Evolutionary conservation across 371 early-diverging fungal species (phyloP).

Genomic region (Syncephalis plumigaleata): DNA sequence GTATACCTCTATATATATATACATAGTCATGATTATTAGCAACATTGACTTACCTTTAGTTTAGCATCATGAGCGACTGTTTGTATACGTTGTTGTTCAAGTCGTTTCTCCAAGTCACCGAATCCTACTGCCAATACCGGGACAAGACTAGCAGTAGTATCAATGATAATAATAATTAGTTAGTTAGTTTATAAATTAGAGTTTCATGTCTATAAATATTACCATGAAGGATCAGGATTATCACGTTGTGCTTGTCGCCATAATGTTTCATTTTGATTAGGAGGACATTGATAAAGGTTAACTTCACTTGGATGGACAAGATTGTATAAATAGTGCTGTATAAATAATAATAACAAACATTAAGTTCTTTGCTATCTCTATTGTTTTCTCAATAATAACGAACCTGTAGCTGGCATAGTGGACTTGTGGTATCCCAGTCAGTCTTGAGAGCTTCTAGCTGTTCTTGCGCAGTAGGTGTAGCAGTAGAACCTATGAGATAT

Average conservation of each 20-base stretch:
- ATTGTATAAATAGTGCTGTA: constrained; percentile 78
- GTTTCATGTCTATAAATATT: constrained; percentile 5
- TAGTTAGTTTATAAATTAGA: too few species aligned
- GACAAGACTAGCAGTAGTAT: constrained; percentile 49
- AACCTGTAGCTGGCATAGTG: not conserved
- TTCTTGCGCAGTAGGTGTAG: not conserved
- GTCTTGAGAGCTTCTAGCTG: not conserved
- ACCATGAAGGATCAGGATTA: constrained; percentile 71
- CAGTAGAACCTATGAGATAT: not conserved
- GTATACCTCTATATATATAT: too few species aligned
- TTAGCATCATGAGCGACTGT: constrained; percentile 35
- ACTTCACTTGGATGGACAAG: constrained; percentile 64
- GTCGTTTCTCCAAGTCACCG: constrained; percentile 66
- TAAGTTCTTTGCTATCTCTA: too few species aligned
- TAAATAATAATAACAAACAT: not conserved
- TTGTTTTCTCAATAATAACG: too few species aligned
- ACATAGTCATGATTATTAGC: too few species aligned
- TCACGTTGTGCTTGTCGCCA: constrained; percentile 66
- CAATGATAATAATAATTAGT: too few species aligned
- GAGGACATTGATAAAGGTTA: constrained; percentile 50
- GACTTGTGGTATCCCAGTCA: not conserved
- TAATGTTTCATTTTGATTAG: constrained; percentile 47
- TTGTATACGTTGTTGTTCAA: constrained; percentile 49
- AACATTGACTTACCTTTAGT: constrained; percentile 21
- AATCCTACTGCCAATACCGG: constrained; percentile 84